Evolutionary conservation across 2,329 filamentous ascomycete species (phyloP), one percentile per base, ranked within the genome.

Genomic region (Fusarium pininemorale): DNA sequence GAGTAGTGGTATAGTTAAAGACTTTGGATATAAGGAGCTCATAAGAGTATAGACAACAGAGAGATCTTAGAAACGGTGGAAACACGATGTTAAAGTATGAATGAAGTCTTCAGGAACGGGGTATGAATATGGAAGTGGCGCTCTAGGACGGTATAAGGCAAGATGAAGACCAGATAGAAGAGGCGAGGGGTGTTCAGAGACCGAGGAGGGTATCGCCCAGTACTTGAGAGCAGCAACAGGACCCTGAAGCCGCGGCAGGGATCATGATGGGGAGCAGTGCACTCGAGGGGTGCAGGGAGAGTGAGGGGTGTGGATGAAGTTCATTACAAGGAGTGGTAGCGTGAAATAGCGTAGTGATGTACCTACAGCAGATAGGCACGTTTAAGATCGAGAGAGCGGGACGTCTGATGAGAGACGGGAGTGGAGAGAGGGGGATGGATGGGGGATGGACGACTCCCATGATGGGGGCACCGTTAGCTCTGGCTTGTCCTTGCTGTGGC

Each of bases 61-160:
- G 55, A 63, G 41, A 47, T 62, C 50, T 57, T 63, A 57, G 61
- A 65, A 57, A 63, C 51, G 48, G 54, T 42, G 51, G 63, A 55
- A 55, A 37, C 50, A 71, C 63, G 53, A 65, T 61, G 65, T 72
- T 75, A 69, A 66, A 73, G 70, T 55, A 59, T 74, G 63, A 76
- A 56, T 74, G 61, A 76, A 53, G 54, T 68, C 61, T 61, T 59
- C 53, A 73, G 63, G 63, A 70, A 63, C 60, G 61, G 54, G 32
- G 71, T 70, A 59, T 72, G 70, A 69, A 71, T 73, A 72, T 75
- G 69, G 63, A 76, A 70, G 75, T 77, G 73, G 72, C 69, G 73
- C 71, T 64, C 54, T 41, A 48, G 66, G 70, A 61, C 54, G 41
- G 57, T 59, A 70, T 72, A 74, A 64, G 60, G 65, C 65, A 75